Conservation (phyloP, 2,329 filamentous ascomycete species). For the Fusarium nygamai region DNA sequence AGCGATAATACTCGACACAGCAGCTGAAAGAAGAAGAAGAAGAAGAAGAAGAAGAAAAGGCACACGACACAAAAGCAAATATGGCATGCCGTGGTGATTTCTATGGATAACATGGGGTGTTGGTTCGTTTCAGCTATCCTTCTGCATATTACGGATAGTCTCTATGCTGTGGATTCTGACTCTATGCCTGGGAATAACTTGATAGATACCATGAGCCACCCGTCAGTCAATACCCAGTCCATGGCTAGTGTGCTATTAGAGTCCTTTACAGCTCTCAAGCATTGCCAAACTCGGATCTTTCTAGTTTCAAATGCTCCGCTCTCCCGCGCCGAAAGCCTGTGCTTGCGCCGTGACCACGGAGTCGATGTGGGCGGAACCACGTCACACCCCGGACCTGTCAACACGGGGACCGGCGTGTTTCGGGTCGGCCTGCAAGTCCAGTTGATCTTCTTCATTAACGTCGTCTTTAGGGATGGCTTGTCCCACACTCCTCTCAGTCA, state of each 20-base stretch:
- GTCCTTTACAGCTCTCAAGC: neutral
- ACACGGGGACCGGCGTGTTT: slow-evolving; percentile 18
- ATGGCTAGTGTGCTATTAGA: neutral
- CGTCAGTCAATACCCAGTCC: neutral
- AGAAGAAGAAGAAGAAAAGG: neutral
- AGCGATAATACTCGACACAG: neutral
- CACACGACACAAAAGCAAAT: slow-evolving; percentile 21
- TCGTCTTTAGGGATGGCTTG: slow-evolving; percentile 3
- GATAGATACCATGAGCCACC: slow-evolving; percentile 1
- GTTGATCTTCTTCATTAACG: neutral
- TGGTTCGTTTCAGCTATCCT: neutral
- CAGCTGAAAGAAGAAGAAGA: neutral
- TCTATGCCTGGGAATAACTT: neutral
- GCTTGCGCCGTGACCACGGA: slow-evolving; percentile 11
- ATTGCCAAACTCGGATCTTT: neutral
- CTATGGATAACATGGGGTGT: slow-evolving; percentile 2
- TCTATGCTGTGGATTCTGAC: neutral
- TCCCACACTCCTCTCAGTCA: slow-evolving; percentile 1
- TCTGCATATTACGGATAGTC: neutral
- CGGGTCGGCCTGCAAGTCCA: slow-evolving; percentile 17
- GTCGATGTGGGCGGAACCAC: neutral
- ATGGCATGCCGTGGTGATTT: neutral
- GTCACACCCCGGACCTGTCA: slow-evolving; percentile 8
- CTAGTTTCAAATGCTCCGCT: neutral
- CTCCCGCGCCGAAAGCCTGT: neutral